Conservation (phyloP, 441 rosid genomes). For the Francoa sonchifolia region DNA sequence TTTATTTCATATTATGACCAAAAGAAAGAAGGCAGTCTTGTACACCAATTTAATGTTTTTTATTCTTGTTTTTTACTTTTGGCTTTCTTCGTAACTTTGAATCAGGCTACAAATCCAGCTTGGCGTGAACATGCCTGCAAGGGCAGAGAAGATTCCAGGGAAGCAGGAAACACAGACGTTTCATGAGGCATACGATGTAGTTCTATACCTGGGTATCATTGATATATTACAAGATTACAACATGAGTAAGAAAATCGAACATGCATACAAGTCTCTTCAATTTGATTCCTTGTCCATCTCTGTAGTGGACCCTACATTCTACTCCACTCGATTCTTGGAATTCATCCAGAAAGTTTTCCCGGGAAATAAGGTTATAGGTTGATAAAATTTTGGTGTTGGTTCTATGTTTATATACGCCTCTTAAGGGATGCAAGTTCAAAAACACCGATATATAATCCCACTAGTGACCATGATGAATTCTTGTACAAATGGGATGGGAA, state of each 20-base stretch:
- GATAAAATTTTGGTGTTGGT: slow-evolving; percentile 1
- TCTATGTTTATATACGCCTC: background rate
- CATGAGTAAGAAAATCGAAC: slow-evolving; percentile 83
- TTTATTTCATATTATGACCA: too few species aligned
- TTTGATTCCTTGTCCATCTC: slow-evolving; percentile 82
- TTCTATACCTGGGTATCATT: slow-evolving; percentile 79
- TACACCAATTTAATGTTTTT: too few species aligned
- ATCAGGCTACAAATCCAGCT: slow-evolving; percentile 87
- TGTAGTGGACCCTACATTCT: slow-evolving; percentile 77
- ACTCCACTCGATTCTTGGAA: slow-evolving; percentile 71
- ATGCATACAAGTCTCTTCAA: slow-evolving; percentile 82
- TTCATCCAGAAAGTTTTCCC: slow-evolving; percentile 79
- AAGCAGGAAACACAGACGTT: slow-evolving; percentile 54
- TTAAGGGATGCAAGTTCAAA: background rate
- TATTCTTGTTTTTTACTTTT: too few species aligned
- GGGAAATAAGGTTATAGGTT: slow-evolving; percentile 17
- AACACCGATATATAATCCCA: background rate
- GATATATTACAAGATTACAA: slow-evolving; percentile 91
- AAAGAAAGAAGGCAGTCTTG: too few species aligned
- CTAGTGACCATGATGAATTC: background rate
- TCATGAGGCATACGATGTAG: slow-evolving; percentile 66
- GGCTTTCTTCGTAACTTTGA: background rate
- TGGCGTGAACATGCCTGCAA: slow-evolving; percentile 95
- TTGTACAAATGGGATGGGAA: too few species aligned
- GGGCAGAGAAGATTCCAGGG: slow-evolving; percentile 79